Percentiles rank a stretch among this genome's conserved stretches.
Evolutionary conservation across 768 basidiomycete species (phyloP).

Genomic region (Tylopilus balloui): DNA sequence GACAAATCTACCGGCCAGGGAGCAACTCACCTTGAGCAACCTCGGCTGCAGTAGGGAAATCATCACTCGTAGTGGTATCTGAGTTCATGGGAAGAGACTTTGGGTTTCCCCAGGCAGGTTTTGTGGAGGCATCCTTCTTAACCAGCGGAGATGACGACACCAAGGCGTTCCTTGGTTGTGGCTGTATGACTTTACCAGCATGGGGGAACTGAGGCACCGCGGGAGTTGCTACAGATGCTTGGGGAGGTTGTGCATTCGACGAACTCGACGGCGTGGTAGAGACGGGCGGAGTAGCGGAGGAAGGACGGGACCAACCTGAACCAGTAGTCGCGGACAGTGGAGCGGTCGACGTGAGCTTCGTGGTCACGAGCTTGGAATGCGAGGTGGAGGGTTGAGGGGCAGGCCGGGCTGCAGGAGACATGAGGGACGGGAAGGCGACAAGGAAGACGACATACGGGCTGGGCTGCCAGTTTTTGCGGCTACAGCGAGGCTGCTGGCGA

Average conservation of each 20-base stretch:
- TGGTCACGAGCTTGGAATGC: slow-evolving; percentile 80
- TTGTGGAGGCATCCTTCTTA: slow-evolving; percentile 34
- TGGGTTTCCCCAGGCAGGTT: slow-evolving; percentile 72
- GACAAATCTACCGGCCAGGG: not conserved
- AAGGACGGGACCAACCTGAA: slow-evolving; percentile 75
- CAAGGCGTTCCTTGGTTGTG: slow-evolving; percentile 47
- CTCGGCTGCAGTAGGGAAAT: slow-evolving; percentile 97
- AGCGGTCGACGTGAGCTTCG: slow-evolving; percentile 74
- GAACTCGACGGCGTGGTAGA: slow-evolving; percentile 46
- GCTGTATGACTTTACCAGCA: slow-evolving; percentile 62
- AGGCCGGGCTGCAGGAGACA: slow-evolving; percentile 50
- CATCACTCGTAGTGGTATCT: slow-evolving; percentile 47
- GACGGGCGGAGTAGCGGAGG: slow-evolving; percentile 63
- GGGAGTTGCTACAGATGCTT: slow-evolving; percentile 36
- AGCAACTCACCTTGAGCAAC: slow-evolving; percentile 70
- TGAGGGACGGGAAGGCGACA: slow-evolving; percentile 5
- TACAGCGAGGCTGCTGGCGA: slow-evolving; percentile 35
- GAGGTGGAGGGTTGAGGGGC: slow-evolving; percentile 47
- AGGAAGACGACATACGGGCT: slow-evolving; percentile 42
- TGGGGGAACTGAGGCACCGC: slow-evolving; percentile 51
- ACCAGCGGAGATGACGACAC: slow-evolving; percentile 31
- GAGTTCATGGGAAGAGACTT: slow-evolving; percentile 34
- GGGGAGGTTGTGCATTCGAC: slow-evolving; percentile 44
- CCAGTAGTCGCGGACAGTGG: slow-evolving; percentile 53
- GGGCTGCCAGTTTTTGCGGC: slow-evolving; percentile 49